phyloP scores from a whole-genome alignment of 129 eudicot genomes.

The Ambrosia trifida region DNA sequence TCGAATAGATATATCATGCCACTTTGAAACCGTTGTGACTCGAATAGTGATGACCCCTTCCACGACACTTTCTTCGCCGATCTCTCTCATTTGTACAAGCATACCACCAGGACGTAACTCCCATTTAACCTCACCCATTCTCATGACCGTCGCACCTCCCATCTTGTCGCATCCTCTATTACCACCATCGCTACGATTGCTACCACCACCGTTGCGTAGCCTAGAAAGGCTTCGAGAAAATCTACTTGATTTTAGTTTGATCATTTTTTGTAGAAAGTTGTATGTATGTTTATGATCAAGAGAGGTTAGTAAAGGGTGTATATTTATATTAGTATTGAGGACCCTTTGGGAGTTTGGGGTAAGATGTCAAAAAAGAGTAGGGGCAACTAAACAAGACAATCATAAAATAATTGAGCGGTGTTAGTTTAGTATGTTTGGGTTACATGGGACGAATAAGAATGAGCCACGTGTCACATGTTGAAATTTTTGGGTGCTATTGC shows the following conservation, averaged over 20 bases:
- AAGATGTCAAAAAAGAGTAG: conserved; percentile 27
- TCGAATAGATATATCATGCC: conserved; percentile 61
- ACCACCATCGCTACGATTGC: conserved; percentile 13
- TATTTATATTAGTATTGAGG: conserved; percentile 24
- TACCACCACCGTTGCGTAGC: conserved; percentile 35
- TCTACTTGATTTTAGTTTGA: conserved; percentile 69
- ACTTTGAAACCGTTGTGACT: conserved; percentile 64
- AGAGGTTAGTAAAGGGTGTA: conserved; percentile 14
- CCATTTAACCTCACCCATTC: conserved; percentile 64
- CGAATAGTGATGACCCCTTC: conserved; percentile 50
- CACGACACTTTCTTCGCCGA: conserved; percentile 15
- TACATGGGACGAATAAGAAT: conserved; percentile 21
- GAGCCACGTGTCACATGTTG: conserved; percentile 28
- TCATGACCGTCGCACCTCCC: neutral
- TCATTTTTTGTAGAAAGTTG: conserved; percentile 31
- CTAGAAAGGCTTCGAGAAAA: conserved; percentile 64
- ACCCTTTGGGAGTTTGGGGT: conserved; percentile 18
- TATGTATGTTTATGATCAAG: conserved; percentile 4
- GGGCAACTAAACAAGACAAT: conserved; percentile 27
- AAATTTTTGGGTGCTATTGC: conserved; percentile 23
- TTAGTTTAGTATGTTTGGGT: conserved; percentile 34
- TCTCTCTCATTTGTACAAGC: conserved; percentile 80
- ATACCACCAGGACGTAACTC: conserved; percentile 89
- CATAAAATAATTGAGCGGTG: conserved; percentile 37
- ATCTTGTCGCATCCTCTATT: neutral